These are phyloP conservation scores for Rutstroemia sp. DNA, from an alignment of 2,329 filamentous ascomycete genomes.

Conservation along the genomic window DNA sequence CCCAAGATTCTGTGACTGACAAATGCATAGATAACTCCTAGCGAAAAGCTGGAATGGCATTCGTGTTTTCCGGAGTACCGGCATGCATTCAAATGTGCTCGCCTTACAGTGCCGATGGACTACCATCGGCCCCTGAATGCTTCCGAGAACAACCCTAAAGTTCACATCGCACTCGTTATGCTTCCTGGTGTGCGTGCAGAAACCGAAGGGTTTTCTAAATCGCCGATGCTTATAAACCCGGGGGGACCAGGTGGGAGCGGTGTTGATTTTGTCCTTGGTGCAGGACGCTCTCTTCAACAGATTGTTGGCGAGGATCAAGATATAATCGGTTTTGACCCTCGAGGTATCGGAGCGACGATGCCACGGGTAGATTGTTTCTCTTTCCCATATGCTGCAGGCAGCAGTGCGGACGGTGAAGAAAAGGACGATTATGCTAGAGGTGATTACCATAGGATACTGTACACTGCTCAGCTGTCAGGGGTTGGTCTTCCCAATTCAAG, in stretches of 20 bases:
- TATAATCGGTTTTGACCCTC: constrained; percentile 42
- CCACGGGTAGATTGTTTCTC: constrained; percentile 46
- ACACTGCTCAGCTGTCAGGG: constrained; percentile 11
- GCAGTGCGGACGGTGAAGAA: constrained; percentile 18
- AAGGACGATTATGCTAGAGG: constrained; percentile 34
- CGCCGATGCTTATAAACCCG: constrained; percentile 39
- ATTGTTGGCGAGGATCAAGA: constrained; percentile 36
- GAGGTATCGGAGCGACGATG: constrained; percentile 42
- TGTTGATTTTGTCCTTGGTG: constrained; percentile 23
- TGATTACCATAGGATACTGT: constrained; percentile 23
- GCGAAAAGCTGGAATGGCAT: constrained; percentile 37
- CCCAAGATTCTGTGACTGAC: neutral
- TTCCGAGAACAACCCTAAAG: constrained; percentile 23
- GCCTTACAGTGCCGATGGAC: constrained; percentile 41
- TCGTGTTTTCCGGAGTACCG: constrained; percentile 30
- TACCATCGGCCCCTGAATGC: constrained; percentile 35
- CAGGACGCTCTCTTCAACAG: constrained; percentile 29
- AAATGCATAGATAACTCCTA: constrained; percentile 34
- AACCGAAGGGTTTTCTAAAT: constrained; percentile 28
- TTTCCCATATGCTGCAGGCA: constrained; percentile 17
- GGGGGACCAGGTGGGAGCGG: constrained; percentile 41
- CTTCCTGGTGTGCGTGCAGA: constrained; percentile 17
- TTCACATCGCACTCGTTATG: constrained; percentile 23
- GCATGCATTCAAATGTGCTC: constrained; percentile 32
- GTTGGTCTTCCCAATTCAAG: constrained; percentile 40